phyloP scores from a whole-genome alignment of 164 flowering plant species.

The Nymphaea colorata region DNA sequence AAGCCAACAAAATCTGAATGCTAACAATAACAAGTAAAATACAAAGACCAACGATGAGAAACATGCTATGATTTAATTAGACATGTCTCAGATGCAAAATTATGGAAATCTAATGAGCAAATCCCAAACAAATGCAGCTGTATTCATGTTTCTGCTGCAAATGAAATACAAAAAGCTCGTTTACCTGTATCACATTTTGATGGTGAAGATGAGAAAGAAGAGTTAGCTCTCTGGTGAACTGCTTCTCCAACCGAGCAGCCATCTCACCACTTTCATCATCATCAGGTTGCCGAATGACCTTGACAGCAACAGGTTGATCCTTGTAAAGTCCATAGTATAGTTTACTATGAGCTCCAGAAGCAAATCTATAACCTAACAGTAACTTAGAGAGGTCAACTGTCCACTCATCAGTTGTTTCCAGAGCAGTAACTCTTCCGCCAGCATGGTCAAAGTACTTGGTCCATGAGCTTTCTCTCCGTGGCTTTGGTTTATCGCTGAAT shows the following conservation, averaged over 20 bases:
- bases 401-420: constrained; percentile 54
- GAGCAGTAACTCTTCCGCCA: constrained; percentile 66
- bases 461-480: constrained; percentile 52
- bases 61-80: too few species aligned
- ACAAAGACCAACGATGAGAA: too few species aligned
- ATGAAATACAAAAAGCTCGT: too few species aligned
- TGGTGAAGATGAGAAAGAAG: constrained; percentile 65
- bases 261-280: constrained; percentile 64
- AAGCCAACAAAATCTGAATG: too few species aligned
- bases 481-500: constrained; percentile 20
- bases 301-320: constrained; percentile 71
- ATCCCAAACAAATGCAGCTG: not conserved
- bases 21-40: too few species aligned
- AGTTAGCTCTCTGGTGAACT: constrained; percentile 58
- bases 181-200: constrained; percentile 73
- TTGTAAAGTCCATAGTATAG: constrained; percentile 79
- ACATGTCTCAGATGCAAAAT: too few species aligned
- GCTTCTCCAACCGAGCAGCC: constrained; percentile 55
- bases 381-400: constrained; percentile 62
- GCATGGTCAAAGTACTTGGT: constrained; percentile 64
- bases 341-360: constrained; percentile 76
- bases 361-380: constrained; percentile 59
- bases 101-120: too few species aligned
- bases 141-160: not conserved
- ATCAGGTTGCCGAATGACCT: constrained; percentile 62